phyloP scores from a whole-genome alignment of 2,329 filamentous ascomycete species.

The Aspergillus sp. region DNA sequence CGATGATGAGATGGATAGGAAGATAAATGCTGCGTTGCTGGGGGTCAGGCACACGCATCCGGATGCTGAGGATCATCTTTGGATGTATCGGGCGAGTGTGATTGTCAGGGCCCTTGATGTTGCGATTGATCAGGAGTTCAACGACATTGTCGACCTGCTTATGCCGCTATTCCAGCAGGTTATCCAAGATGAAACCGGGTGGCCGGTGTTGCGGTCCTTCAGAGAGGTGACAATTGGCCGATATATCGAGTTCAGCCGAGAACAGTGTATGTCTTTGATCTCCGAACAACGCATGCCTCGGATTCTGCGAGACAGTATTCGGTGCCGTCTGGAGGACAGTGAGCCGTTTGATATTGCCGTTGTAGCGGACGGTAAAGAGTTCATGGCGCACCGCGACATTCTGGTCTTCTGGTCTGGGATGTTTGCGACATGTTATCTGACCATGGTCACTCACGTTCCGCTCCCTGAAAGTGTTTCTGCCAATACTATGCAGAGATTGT shows the following conservation, averaged over 20 bases:
- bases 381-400: background rate
- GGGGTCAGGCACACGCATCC: background rate
- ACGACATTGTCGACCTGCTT: background rate
- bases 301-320: background rate
- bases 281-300: background rate
- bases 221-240: background rate
- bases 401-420: background rate
- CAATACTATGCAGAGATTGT: background rate
- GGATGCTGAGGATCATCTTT: background rate
- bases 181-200: background rate
- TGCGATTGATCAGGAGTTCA: background rate
- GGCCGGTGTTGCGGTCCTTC: background rate
- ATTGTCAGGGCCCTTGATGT: background rate
- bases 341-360: background rate
- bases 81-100: background rate
- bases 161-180: background rate
- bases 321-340: background rate
- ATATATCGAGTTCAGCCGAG: background rate
- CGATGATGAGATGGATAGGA: background rate
- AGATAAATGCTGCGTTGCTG: background rate
- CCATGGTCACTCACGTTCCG: too few species aligned
- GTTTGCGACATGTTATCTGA: background rate
- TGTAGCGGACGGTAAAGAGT: background rate
- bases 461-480: background rate
- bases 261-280: background rate